phyloP scores from a whole-genome alignment of 1,284 basidiomycete genomes.

The Puccinia horiana region DNA sequence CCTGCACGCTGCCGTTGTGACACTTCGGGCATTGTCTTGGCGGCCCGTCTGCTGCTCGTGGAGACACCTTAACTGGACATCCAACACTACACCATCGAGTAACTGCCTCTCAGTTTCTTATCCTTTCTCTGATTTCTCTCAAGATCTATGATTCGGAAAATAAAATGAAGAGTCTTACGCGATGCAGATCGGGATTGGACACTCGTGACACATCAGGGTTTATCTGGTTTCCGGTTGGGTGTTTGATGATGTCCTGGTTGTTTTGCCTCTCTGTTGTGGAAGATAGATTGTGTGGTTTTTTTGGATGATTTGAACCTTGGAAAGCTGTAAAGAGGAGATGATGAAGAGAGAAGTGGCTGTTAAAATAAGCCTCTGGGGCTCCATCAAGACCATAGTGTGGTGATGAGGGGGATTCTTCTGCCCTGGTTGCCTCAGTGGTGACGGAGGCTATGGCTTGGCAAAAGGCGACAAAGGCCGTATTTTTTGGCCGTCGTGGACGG shows the following conservation, averaged over 20 bases:
- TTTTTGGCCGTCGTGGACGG: neutral
- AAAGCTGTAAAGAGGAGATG: too few relatives aligned
- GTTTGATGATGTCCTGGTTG: too few relatives aligned
- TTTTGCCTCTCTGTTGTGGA: neutral
- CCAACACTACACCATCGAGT: neutral
- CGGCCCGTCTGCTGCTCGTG: neutral
- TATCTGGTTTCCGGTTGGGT: neutral
- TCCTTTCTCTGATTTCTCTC: neutral
- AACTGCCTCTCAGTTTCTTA: neutral
- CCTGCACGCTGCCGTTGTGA: conserved; percentile 28
- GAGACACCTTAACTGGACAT: conserved; percentile 37
- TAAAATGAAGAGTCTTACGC: neutral
- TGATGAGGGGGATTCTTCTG: neutral
- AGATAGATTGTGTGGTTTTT: neutral
- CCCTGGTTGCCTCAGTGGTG: neutral
- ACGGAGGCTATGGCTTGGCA: neutral
- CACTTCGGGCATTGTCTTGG: conserved; percentile 25
- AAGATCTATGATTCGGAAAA: neutral
- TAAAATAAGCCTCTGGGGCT: too few relatives aligned
- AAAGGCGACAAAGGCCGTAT: neutral
- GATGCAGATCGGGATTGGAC: neutral
- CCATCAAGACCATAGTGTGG: too few relatives aligned
- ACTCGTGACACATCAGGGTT: neutral
- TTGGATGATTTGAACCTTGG: too few relatives aligned
- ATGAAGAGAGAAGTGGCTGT: too few relatives aligned